Percentiles rank a stretch among this genome's conserved stretches.
These are phyloP conservation scores for Castanea crenata DNA, from an alignment of 306 rosid genomes.

Conservation along the genomic window DNA sequence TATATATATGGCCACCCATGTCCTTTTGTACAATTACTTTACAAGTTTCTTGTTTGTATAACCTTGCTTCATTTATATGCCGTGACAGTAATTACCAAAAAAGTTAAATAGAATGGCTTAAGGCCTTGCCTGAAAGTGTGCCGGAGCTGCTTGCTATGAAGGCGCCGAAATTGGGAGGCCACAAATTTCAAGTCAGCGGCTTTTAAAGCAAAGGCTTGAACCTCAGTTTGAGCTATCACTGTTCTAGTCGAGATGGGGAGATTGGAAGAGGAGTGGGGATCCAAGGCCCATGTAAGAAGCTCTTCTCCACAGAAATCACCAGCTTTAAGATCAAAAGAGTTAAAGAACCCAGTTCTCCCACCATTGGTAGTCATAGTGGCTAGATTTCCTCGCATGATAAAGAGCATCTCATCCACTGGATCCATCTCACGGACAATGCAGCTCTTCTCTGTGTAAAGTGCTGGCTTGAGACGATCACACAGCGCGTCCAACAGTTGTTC, in stretches of 20 bases:
- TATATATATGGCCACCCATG: too few relatives aligned
- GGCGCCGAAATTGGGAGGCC: conserved; percentile 67
- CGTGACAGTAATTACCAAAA: conserved; percentile 3
- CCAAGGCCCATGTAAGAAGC: conserved; percentile 93
- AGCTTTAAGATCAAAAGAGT: conserved; percentile 48
- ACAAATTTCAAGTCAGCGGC: conserved; percentile 70
- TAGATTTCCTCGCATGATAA: conserved; percentile 72
- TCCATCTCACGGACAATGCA: conserved; percentile 74
- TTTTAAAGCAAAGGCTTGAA: conserved; percentile 81
- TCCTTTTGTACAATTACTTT: not conserved
- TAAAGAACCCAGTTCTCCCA: conserved; percentile 72
- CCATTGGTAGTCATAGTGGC: conserved; percentile 61
- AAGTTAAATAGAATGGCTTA: conserved; percentile 2
- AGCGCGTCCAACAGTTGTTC: conserved; percentile 72
- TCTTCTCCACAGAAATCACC: conserved; percentile 98
- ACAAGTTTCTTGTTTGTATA: not conserved
- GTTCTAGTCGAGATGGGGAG: conserved; percentile 82
- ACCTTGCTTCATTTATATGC: not conserved
- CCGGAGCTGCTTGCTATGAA: conserved; percentile 62
- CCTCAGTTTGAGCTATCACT: conserved; percentile 69
- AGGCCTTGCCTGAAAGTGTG: conserved; percentile 69
- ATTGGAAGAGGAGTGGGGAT: conserved; percentile 49
- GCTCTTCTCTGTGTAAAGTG: conserved; percentile 65
- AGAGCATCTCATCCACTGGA: conserved; percentile 89
- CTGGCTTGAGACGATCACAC: conserved; percentile 73